Evolutionary conservation across 148 eudicot genomes (phyloP).

Genomic region (Chenopodium album): DNA sequence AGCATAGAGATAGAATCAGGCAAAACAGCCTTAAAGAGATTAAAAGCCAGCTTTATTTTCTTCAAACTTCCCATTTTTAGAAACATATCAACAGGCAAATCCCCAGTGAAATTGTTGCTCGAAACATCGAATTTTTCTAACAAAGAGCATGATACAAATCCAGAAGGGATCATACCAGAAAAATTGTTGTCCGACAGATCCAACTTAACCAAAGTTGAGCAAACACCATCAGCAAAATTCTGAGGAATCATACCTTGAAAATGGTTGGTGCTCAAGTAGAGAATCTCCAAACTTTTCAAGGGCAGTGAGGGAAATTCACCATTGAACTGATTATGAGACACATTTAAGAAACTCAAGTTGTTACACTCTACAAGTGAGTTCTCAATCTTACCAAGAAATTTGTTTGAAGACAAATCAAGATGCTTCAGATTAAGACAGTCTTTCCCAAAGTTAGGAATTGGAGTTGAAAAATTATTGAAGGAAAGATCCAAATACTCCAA

Average conservation of each 20-base stretch:
- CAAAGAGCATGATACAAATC: constrained; percentile 52
- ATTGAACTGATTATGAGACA: constrained; percentile 47
- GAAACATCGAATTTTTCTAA: constrained; percentile 56
- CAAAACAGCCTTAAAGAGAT: constrained; percentile 56
- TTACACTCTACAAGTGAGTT: constrained; percentile 31
- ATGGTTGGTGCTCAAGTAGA: constrained; percentile 45
- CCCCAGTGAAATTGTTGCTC: constrained; percentile 69
- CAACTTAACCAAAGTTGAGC: constrained; percentile 51
- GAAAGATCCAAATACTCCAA: constrained; percentile 65
- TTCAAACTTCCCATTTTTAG: constrained; percentile 49
- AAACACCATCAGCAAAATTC: constrained; percentile 43
- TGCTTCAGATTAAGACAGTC: constrained; percentile 40
- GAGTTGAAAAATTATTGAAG: constrained; percentile 52
- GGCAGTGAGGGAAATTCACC: constrained; percentile 48
- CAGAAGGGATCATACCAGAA: constrained; percentile 61
- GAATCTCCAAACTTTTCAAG: constrained; percentile 29
- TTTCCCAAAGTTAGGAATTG: constrained; percentile 41
- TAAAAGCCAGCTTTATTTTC: constrained; percentile 42
- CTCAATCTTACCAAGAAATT: constrained; percentile 44
- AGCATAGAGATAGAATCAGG: constrained; percentile 49
- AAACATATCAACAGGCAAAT: constrained; percentile 58
- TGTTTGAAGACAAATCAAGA: constrained; percentile 76
- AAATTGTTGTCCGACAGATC: constrained; percentile 66
- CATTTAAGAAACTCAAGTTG: constrained; percentile 52
- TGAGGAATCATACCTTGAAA: constrained; percentile 46